Conservation (phyloP, 148 eudicot genomes). For the Nepenthes mirabilis region DNA sequence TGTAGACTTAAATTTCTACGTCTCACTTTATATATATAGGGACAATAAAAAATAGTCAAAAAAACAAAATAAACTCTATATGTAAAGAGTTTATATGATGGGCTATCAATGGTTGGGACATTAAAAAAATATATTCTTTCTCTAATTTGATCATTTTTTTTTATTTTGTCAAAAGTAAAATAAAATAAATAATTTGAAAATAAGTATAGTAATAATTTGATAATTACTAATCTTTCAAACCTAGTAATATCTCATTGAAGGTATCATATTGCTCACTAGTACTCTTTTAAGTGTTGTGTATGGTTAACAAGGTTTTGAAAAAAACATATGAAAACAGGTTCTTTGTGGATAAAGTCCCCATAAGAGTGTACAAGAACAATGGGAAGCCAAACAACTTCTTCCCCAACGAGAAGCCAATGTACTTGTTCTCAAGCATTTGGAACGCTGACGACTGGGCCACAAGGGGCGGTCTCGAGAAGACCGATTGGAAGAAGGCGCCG, state of each 20-base stretch:
- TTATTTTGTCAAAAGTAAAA: too few relatives aligned
- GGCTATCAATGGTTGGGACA: too few relatives aligned
- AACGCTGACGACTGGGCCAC: slow-evolving; percentile 52
- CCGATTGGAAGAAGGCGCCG: slow-evolving; percentile 81
- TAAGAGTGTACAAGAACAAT: slow-evolving; percentile 80
- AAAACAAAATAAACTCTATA: too few relatives aligned
- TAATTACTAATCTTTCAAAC: too few relatives aligned
- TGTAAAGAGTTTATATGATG: too few relatives aligned
- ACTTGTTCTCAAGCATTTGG: slow-evolving; percentile 75
- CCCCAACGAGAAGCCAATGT: slow-evolving; percentile 89
- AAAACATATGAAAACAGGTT: slow-evolving; percentile 30
- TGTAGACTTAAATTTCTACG: too few relatives aligned
- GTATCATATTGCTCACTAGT: neutral
- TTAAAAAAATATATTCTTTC: too few relatives aligned
- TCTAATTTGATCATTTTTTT: too few relatives aligned
- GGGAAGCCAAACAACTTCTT: slow-evolving; percentile 68
- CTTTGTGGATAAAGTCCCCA: slow-evolving; percentile 62
- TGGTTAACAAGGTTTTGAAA: neutral
- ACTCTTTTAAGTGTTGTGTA: neutral
- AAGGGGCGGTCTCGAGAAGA: slow-evolving; percentile 78
- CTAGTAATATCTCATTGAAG: neutral
- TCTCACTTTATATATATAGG: too few relatives aligned
- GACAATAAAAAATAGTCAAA: too few relatives aligned
- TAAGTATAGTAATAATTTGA: too few relatives aligned
- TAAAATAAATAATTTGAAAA: too few relatives aligned